Evolutionary conservation across 2,329 filamentous ascomycete species (phyloP).

Genomic region (Aspergillus udagawae): DNA sequence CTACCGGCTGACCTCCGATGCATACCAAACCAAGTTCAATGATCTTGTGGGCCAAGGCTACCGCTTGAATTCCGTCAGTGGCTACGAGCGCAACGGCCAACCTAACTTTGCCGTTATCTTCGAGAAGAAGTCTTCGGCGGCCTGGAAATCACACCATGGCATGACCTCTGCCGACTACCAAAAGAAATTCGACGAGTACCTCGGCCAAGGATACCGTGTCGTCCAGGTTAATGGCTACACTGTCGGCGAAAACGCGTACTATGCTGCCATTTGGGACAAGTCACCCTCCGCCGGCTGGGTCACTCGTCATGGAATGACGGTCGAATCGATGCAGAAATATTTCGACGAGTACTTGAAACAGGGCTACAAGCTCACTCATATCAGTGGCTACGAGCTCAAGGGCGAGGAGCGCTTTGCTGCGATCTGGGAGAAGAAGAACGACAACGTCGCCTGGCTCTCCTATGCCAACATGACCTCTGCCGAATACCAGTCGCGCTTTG

Average conservation of each 20-base stretch:
- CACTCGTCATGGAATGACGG: conserved; percentile 6
- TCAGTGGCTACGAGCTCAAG: conserved; percentile 10
- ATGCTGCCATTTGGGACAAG: conserved; percentile 13
- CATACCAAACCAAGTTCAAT: conserved; percentile 10
- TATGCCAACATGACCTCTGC: conserved; percentile 3
- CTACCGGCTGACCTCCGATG: conserved; percentile 8
- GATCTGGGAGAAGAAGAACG: conserved; percentile 10
- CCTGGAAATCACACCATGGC: conserved; percentile 10
- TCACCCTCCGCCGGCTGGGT: conserved; percentile 4
- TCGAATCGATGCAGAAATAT: conserved; percentile 2
- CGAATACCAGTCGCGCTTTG: conserved; percentile 5
- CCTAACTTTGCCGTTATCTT: conserved; percentile 12
- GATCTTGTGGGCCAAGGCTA: conserved; percentile 7
- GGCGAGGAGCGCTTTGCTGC: conserved; percentile 10
- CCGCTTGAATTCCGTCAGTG: conserved; percentile 9
- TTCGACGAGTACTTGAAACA: conserved; percentile 4
- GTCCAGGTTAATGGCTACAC: conserved; percentile 11
- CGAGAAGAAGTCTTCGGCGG: conserved; percentile 4
- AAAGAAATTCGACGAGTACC: conserved; percentile 9
- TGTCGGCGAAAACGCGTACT: conserved; percentile 3
- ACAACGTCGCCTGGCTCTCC: conserved; percentile 1
- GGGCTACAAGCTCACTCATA: conserved; percentile 9
- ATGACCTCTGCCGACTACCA: conserved; percentile 11
- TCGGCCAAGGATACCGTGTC: conserved; percentile 9
- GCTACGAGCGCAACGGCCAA: conserved; percentile 7